Percentiles rank a stretch among this genome's conserved stretches.
Evolutionary conservation across 768 basidiomycete species (phyloP).

Genomic region (Dendrothele bispora): DNA sequence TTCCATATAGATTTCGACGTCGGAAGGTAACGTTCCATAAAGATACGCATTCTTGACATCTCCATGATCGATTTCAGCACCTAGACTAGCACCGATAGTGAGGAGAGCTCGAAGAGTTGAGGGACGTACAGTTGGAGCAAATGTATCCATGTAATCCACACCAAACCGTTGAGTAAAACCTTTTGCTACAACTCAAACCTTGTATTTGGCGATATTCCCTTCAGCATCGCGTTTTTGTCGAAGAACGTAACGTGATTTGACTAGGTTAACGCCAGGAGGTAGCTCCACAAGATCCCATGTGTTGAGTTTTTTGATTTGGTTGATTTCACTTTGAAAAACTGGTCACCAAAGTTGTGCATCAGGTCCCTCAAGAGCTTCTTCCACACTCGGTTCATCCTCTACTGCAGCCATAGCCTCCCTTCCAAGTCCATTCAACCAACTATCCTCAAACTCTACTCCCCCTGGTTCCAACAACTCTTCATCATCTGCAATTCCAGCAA

Average conservation of each 20-base stretch:
- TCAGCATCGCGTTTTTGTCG: conserved; percentile 16
- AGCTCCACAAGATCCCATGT: conserved; percentile 19
- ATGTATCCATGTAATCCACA: conserved; percentile 33
- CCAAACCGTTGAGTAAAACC: conserved; percentile 29
- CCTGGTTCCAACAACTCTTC: conserved; percentile 1
- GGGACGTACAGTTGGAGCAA: conserved; percentile 22
- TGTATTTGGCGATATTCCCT: conserved; percentile 17
- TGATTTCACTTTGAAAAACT: conserved; percentile 8
- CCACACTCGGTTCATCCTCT: neutral
- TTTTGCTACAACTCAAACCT: conserved; percentile 23
- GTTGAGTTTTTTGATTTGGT: conserved; percentile 9
- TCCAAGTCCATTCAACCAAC: neutral
- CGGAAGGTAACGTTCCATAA: conserved; percentile 16
- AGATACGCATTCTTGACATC: conserved; percentile 25
- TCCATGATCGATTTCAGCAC: conserved; percentile 13
- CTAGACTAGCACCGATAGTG: conserved; percentile 13
- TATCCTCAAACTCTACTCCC: conserved; percentile 2
- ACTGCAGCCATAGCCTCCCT: neutral
- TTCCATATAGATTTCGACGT: conserved; percentile 27
- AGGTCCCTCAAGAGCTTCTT: conserved; percentile 2
- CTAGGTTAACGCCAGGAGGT: conserved; percentile 21
- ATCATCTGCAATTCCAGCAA: neutral
- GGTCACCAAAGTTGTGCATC: neutral
- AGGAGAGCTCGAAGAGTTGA: conserved; percentile 20
- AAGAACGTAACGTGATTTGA: conserved; percentile 16